Evolutionary conservation across 2,329 filamentous ascomycete genomes (phyloP).

Genomic region (Neurospora sp.): DNA sequence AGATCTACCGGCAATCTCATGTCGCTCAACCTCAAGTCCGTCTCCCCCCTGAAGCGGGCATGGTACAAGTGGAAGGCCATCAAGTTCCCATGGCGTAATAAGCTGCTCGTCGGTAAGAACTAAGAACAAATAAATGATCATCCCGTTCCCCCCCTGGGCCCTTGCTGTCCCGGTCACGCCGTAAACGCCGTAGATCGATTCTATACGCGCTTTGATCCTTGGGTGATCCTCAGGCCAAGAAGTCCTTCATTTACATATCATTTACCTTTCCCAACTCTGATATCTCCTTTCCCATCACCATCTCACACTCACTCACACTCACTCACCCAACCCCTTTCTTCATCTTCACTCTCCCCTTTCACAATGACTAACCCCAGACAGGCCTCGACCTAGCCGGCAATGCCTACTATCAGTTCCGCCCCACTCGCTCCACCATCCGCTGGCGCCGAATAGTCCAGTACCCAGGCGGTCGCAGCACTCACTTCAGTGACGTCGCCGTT

Average conservation of each 20-base stretch:
- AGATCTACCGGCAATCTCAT: constrained; percentile 2
- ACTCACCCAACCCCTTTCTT: background rate
- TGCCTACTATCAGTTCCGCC: constrained; percentile 59
- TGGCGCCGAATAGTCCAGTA: constrained; percentile 55
- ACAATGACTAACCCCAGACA: constrained; percentile 19
- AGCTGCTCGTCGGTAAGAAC: constrained; percentile 47
- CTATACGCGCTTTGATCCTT: background rate
- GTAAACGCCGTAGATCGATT: background rate
- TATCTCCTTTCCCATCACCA: background rate
- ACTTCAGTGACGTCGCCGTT: constrained; percentile 45
- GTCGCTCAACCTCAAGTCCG: constrained; percentile 18
- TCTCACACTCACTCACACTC: background rate
- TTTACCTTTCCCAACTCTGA: background rate
- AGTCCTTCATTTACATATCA: background rate
- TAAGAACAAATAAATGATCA: background rate
- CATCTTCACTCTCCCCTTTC: background rate
- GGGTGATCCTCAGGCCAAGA: background rate
- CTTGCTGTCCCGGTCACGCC: background rate
- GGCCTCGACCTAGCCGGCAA: constrained; percentile 56
- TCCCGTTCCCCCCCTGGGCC: background rate
- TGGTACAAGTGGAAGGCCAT: constrained; percentile 56
- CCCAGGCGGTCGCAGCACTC: constrained; percentile 34
- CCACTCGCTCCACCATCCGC: constrained; percentile 33
- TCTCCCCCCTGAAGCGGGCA: constrained; percentile 28
- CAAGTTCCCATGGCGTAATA: constrained; percentile 53